Evolutionary conservation across 164 flowering plant species (phyloP).

Genomic region (Amborella trichopoda): DNA sequence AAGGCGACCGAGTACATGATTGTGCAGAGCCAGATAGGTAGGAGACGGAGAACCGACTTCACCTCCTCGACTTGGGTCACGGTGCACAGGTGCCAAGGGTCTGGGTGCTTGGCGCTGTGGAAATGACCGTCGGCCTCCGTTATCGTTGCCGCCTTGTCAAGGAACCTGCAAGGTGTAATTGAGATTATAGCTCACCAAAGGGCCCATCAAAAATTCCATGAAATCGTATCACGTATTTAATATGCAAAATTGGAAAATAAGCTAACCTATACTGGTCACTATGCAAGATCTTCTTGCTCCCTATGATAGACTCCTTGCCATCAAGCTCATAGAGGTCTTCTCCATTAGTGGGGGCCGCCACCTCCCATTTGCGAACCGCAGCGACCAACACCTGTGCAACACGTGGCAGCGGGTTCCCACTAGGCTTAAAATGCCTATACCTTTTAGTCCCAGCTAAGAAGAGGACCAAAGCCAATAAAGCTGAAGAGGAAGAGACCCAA

Average conservation of each 20-base stretch:
- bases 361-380: constrained; percentile 34
- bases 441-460: constrained; percentile 31
- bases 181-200: no score
- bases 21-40: constrained; percentile 89
- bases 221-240: no score
- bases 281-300: constrained; percentile 64
- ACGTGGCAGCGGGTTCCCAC: constrained; percentile 76
- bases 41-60: constrained; percentile 60
- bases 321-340: constrained; percentile 48
- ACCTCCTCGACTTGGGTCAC: constrained; percentile 93
- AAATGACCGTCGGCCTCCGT: constrained; percentile 22
- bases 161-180: constrained; percentile 27
- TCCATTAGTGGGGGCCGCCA: constrained; percentile 15
- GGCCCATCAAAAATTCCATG: no score
- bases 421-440: constrained; percentile 46
- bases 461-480: constrained; percentile 33
- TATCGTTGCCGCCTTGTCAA: constrained; percentile 86
- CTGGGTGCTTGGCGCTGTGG: not conserved
- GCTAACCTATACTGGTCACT: constrained; percentile 48
- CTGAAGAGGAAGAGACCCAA: constrained; percentile 42
- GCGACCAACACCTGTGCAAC: constrained; percentile 76
- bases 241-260: not conserved
- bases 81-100: constrained; percentile 83
- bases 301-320: constrained; percentile 65
- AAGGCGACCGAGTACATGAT: constrained; percentile 82